phyloP scores from a whole-genome alignment of 2,329 filamentous ascomycete species.

The Pseudogymnoascus sp. region DNA sequence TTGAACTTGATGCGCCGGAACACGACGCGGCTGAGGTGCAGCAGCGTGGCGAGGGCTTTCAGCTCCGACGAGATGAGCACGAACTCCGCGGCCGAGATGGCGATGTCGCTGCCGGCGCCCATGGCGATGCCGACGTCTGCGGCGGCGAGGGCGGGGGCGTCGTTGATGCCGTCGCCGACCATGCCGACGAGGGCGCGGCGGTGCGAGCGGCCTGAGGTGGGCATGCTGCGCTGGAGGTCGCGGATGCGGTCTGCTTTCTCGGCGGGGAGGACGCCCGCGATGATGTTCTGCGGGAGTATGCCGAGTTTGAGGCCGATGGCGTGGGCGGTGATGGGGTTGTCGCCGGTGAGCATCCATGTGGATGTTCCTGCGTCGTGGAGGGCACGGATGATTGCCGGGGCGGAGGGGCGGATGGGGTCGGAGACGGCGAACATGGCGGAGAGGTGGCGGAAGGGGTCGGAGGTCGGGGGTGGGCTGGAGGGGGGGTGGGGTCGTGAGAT shows the following conservation, averaged over 20 bases:
- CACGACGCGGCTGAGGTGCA: slow-evolving; percentile 48
- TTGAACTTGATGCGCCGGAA: slow-evolving; percentile 57
- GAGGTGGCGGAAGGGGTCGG: slow-evolving; percentile 40
- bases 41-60: slow-evolving; percentile 47
- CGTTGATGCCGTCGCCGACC: slow-evolving; percentile 78
- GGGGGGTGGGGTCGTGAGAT: slow-evolving; percentile 26
- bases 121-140: slow-evolving; percentile 75
- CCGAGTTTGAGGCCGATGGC: slow-evolving; percentile 70
- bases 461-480: neutral
- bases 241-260: slow-evolving; percentile 69
- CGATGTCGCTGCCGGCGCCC: slow-evolving; percentile 69
- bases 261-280: slow-evolving; percentile 77
- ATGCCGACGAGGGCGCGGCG: slow-evolving; percentile 59
- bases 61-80: slow-evolving; percentile 58
- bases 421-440: slow-evolving; percentile 65
- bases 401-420: slow-evolving; percentile 71
- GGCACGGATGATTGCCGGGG: slow-evolving; percentile 52
- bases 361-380: slow-evolving; percentile 58
- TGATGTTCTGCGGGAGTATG: slow-evolving; percentile 65
- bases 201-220: neutral
- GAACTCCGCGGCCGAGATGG: slow-evolving; percentile 69
- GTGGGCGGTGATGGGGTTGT: slow-evolving; percentile 75
- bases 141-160: slow-evolving; percentile 66
- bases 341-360: slow-evolving; percentile 89
- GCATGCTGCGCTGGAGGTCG: slow-evolving; percentile 40